Evolutionary conservation across 768 basidiomycete genomes (phyloP), one percentile per base, ranked within the genome.

Genomic region (Russula sp.): DNA sequence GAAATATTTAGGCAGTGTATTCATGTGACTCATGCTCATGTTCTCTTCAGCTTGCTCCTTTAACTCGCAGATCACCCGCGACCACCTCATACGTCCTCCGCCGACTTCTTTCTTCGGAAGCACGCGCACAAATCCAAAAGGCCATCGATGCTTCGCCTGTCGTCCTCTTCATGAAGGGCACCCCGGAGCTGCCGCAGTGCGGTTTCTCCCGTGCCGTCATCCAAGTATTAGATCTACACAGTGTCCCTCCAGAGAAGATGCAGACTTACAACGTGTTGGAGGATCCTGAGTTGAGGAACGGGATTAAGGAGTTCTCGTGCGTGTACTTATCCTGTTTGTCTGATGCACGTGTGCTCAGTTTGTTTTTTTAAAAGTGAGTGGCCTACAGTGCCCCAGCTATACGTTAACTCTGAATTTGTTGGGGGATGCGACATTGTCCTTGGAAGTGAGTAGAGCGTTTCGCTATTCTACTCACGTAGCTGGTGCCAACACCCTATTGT

Each of bases 81-180:
- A 32, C 62, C 14, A 66, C 73, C 18, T 71, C 71, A 27, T 66
- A 65, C 8, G 48, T 71, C 45, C 60, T 72, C 51, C 70, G 73
- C 68, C 81, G 89, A 32, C 81, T 79, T 66, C 78, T 92, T 52
- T 83, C 85, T 4, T 79, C 84, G 37, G 83, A 90, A 62, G 77
- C 82, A 5, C 82, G 87, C 22, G 68, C 78, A 11, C 76, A 81
- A 69, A 84, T 92, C n/a, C 82, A 89, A 71, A 74, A 84, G 68
- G 94, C 94, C 2, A 82, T 98, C 32, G 75, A 80, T 8, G 76
- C 81, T 1, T 84, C 82, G 49, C 94, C 94, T 0, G 82, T 98
- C 6, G 97, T 99, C 1, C 78, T 98, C 5, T 98, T 99, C 78
- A 98, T 99, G 96, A 99, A 99, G 73, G 97, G 97, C 10, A 93